A percentile compares a stretch with the other conserved stretches of the same genome.
These are phyloP conservation scores for Melaleuca quinquenervia DNA, from an alignment of 345 rosid genomes.

Conservation along the genomic window DNA sequence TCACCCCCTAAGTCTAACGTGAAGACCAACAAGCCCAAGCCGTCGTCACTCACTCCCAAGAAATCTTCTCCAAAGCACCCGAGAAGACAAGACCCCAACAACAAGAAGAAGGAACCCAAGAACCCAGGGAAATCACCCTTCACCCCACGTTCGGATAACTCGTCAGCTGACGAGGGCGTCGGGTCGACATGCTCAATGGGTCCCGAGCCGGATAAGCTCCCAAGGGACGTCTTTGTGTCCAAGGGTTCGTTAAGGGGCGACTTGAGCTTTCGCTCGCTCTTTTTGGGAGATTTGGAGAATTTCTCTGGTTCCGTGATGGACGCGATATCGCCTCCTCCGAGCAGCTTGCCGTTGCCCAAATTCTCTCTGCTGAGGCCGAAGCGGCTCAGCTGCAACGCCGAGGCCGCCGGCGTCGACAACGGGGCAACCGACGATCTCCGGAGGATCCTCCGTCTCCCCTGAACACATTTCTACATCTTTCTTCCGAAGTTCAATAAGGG, in stretches of 20 bases:
- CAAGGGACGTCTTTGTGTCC: not conserved
- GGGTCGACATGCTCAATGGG: not conserved
- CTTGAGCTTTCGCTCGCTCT: not conserved
- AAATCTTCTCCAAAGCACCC: not conserved
- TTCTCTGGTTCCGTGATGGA: constrained; percentile 9
- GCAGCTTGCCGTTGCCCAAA: constrained; percentile 71
- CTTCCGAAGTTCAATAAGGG: not conserved
- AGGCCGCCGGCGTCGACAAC: constrained; percentile 36
- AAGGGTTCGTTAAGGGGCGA: not conserved
- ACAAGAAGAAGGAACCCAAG: not conserved
- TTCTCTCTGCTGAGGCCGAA: constrained; percentile 40
- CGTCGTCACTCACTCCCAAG: not conserved
- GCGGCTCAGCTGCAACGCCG: constrained; percentile 35
- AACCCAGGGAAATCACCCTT: not conserved
- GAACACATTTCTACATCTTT: not conserved
- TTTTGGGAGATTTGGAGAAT: not conserved
- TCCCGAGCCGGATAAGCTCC: constrained; percentile 4
- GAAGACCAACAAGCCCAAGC: not conserved
- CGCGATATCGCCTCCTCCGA: constrained; percentile 50
- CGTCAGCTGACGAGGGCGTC: not conserved
- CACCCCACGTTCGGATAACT: not conserved
- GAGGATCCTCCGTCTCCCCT: constrained; percentile 48
- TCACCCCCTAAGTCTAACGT: not conserved
- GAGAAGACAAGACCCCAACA: not conserved
- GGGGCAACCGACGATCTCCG: constrained; percentile 60